These are phyloP conservation scores for Cantharellus anzutake DNA, from an alignment of 768 basidiomycete genomes.

Conservation along the genomic window DNA sequence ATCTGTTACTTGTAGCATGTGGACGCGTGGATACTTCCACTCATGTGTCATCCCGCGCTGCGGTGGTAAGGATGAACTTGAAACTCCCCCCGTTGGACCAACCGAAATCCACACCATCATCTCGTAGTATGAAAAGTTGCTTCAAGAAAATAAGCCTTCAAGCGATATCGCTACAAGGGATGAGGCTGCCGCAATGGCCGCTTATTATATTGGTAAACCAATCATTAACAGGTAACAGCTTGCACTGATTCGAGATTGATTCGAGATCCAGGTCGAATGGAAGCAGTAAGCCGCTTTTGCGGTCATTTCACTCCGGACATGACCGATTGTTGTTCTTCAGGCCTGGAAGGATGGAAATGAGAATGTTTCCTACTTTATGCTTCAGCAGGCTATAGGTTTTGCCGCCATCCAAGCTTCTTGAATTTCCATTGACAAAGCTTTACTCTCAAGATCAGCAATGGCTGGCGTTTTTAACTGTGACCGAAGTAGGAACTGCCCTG, in stretches of 20 bases:
- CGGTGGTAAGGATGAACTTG: slow-evolving; percentile 33
- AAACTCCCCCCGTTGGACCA: slow-evolving; percentile 4
- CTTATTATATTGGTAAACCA: slow-evolving; percentile 38
- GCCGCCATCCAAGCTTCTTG: background rate
- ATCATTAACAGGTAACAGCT: background rate
- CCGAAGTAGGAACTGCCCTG: background rate
- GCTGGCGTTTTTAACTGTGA: background rate
- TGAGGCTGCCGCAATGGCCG: slow-evolving; percentile 43
- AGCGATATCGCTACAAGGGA: slow-evolving; percentile 37
- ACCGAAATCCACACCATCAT: slow-evolving; percentile 2
- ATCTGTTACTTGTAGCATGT: slow-evolving; percentile 27
- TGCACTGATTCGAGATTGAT: background rate
- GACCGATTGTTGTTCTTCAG: slow-evolving; percentile 21
- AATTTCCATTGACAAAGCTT: background rate
- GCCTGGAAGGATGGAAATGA: slow-evolving; percentile 72
- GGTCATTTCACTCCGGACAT: background rate
- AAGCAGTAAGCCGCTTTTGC: slow-evolving; percentile 37
- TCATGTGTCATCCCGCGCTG: slow-evolving; percentile 50
- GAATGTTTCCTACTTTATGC: slow-evolving; percentile 65
- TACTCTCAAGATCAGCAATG: background rate
- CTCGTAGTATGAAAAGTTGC: slow-evolving; percentile 52
- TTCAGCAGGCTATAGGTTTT: slow-evolving; percentile 60
- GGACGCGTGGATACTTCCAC: slow-evolving; percentile 47
- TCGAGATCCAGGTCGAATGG: slow-evolving; percentile 39
- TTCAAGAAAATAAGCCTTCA: slow-evolving; percentile 38